Conservation (phyloP, 768 basidiomycete species). For the Boletus rubescentipes region DNA sequence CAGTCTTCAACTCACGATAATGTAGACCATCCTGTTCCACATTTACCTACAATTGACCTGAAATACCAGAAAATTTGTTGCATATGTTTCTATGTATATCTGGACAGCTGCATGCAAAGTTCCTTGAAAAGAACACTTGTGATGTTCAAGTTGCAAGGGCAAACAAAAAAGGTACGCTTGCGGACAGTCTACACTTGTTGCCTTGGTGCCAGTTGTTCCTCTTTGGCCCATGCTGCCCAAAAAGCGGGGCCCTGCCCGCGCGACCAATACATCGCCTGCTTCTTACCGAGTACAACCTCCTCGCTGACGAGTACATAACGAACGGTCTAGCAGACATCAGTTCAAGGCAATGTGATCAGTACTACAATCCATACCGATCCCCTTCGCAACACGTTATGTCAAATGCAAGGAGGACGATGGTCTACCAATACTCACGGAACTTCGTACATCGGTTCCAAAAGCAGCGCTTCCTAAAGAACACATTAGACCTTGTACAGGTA, state of each 20-base stretch:
- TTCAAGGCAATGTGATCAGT: background rate
- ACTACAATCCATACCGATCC: conserved; percentile 56
- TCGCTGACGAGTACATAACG: conserved; percentile 81
- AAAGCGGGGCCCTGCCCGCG: conserved; percentile 65
- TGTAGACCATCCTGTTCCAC: conserved; percentile 30
- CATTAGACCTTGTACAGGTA: background rate
- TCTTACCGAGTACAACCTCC: conserved; percentile 62
- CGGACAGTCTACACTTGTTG: conserved; percentile 13
- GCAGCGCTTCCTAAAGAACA: conserved; percentile 59
- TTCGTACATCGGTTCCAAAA: conserved; percentile 93
- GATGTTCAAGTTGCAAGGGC: background rate
- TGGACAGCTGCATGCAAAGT: background rate
- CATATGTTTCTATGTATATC: background rate
- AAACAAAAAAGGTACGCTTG: background rate
- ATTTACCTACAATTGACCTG: conserved; percentile 28
- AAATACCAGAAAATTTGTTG: conserved; percentile 26
- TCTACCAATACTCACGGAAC: conserved; percentile 62
- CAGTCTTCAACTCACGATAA: conserved; percentile 17
- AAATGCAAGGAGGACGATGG: conserved; percentile 1
- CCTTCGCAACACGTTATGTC: conserved; percentile 32
- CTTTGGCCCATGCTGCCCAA: conserved; percentile 75
- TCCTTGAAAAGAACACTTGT: background rate
- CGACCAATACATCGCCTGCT: conserved; percentile 72
- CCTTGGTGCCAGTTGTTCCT: conserved; percentile 43
- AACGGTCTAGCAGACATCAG: conserved; percentile 51